Evolutionary conservation across 2,329 filamentous ascomycete species (phyloP).

Genomic region (Corniculantispora saksenae): DNA sequence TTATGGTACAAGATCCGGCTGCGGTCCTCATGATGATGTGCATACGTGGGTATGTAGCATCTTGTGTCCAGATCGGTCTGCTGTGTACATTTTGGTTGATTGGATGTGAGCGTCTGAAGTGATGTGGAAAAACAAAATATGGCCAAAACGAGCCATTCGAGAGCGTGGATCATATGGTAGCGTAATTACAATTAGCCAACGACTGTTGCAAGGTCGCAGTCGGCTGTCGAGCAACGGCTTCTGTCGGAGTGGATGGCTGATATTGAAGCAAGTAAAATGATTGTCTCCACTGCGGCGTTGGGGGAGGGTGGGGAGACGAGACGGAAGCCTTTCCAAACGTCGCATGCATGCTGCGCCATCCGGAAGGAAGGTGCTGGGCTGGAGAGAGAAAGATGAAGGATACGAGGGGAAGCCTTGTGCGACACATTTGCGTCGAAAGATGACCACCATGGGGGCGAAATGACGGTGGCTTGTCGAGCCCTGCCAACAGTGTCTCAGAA

Average conservation of each 20-base stretch:
- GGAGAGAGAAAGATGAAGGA: not conserved
- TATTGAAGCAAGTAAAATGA: constrained; percentile 13
- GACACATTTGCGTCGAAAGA: constrained; percentile 3
- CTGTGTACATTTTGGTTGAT: too few species aligned
- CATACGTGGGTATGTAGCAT: constrained; percentile 12
- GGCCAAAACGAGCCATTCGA: too few species aligned
- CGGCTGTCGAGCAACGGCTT: constrained; percentile 10
- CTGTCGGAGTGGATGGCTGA: constrained; percentile 9
- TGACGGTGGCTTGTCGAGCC: constrained; percentile 3
- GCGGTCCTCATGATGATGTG: constrained; percentile 15
- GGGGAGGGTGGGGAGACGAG: not conserved
- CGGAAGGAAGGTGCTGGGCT: not conserved
- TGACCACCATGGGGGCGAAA: constrained; percentile 14
- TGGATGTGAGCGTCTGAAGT: too few species aligned
- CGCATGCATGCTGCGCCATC: not conserved
- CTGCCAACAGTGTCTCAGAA: constrained; percentile 13
- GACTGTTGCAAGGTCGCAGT: too few species aligned
- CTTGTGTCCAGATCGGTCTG: constrained; percentile 17
- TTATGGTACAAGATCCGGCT: constrained; percentile 13
- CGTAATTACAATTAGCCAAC: not conserved
- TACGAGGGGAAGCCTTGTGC: constrained; percentile 7
- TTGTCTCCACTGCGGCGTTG: constrained; percentile 12
- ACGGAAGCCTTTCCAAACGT: not conserved
- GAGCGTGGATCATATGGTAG: too few species aligned
- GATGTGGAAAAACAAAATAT: too few species aligned